Evolutionary conservation across 805 yeast genomes (phyloP).

Genomic region (Metschnikowia continentalis): DNA sequence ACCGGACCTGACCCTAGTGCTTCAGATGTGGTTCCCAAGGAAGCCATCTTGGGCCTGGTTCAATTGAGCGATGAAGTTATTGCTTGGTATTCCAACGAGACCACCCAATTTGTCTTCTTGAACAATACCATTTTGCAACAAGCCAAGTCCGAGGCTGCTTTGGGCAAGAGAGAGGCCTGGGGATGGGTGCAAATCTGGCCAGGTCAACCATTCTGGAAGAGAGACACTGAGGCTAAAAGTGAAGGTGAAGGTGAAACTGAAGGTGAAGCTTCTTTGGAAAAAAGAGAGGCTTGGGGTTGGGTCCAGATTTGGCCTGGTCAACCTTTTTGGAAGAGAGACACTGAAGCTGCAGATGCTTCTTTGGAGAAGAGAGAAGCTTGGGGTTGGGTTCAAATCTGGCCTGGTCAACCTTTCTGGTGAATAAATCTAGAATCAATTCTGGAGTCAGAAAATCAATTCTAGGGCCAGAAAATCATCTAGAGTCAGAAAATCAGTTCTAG

Average conservation of each 20-base stretch:
- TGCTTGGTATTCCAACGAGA: constrained; percentile 10
- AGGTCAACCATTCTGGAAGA: constrained; percentile 14
- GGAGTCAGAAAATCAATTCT: too few species aligned
- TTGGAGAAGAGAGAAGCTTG: constrained; percentile 1
- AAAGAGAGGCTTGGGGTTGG: not conserved
- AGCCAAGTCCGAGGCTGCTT: constrained; percentile 10
- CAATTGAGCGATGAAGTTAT: constrained; percentile 12
- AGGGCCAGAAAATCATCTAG: too few species aligned
- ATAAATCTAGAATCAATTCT: too few species aligned
- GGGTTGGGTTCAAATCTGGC: constrained; percentile 10
- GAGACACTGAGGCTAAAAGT: constrained; percentile 5
- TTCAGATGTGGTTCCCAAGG: constrained; percentile 8
- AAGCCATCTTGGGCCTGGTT: constrained; percentile 14
- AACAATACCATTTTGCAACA: constrained; percentile 16
- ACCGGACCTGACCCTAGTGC: not conserved
- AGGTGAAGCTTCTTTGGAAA: not conserved
- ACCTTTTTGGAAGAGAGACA: constrained; percentile 12
- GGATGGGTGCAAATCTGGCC: constrained; percentile 12
- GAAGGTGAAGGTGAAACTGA: constrained; percentile 1
- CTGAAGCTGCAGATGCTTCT: constrained; percentile 12
- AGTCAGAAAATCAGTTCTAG: too few species aligned
- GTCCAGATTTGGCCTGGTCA: constrained; percentile 3
- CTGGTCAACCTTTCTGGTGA: constrained; percentile 11
- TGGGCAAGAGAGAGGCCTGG: constrained; percentile 16
- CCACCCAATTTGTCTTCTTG: constrained; percentile 13